Conservation (phyloP, 2,329 filamentous ascomycete genomes). For the Ophiostoma sp. region DNA sequence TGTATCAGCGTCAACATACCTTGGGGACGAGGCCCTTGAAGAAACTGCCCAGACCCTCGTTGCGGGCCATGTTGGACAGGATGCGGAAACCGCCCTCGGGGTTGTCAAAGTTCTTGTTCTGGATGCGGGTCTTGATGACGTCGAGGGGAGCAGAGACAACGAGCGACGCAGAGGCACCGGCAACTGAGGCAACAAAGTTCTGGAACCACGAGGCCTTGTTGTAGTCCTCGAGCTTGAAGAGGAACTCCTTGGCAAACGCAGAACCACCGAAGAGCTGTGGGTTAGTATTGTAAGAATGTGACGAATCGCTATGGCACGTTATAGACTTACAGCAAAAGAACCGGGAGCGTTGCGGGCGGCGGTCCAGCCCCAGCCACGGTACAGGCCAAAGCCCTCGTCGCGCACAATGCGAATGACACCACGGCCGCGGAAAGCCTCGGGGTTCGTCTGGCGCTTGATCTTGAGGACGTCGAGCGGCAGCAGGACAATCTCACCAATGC, state of each 20-base stretch:
- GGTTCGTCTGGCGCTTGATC: constrained; percentile 99
- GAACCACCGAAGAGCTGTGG: constrained; percentile 82
- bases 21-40: constrained; percentile 98
- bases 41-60: constrained; percentile 81
- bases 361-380: constrained; percentile 96
- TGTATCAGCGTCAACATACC: constrained; percentile 40
- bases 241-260: constrained; percentile 94
- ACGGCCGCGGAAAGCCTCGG: constrained; percentile 91
- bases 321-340: constrained; percentile 62
- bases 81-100: constrained; percentile 92
- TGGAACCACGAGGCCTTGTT: constrained; percentile 91
- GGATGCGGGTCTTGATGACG: constrained; percentile 96
- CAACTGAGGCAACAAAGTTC: constrained; percentile 96
- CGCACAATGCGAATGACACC: constrained; percentile 83
- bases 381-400: constrained; percentile 92
- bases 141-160: constrained; percentile 93
- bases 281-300: not conserved
- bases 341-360: constrained; percentile 94
- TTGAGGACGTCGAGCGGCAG: constrained; percentile 95
- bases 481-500: constrained; percentile 94
- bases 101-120: constrained; percentile 98
- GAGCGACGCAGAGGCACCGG: constrained; percentile 89
- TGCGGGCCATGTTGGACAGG: constrained; percentile 82
- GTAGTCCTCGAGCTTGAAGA: constrained; percentile 87
- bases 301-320: too few relatives aligned